Base-by-base conservation (phyloP, 164 flowering plant species). In the Sextonia rubra region DNA sequence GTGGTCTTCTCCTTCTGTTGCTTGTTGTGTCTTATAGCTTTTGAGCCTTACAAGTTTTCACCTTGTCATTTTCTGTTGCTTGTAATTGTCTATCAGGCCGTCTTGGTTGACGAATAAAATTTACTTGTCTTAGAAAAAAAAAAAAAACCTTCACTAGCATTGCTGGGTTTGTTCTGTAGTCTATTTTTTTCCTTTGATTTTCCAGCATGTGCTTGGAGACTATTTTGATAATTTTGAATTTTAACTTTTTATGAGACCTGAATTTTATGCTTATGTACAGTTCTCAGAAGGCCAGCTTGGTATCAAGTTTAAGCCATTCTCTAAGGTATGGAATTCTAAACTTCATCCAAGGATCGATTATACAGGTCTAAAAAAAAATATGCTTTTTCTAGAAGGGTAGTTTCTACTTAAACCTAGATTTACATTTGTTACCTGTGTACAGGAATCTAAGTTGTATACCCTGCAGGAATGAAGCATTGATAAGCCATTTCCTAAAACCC, bases 231-330 rank as follows among this genome's bases (percentile, higher is more conserved):
- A 52, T 37, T 7, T 3, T 17, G 7, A 52, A 17, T 52, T 52
- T 37, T 52, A 18, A 20, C 58, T 52, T 52, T 52, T 15, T 52
- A 64, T 26, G 1, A 2, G 24, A 52, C 30, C 75, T 73, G 70
- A 73, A 65, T 5, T 56, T 12, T 26, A 15, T 61, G 66, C 63
- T 58, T 77, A 30, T 27, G 25, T 85, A 68, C 90, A 95, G 97
- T 95, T 95, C 69, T 84, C 93, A 15, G 75, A 83, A 69, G 99
- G 97, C 47, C 83, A 86, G 75, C 90, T 92, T 66, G 97, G 96
- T 9, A 74, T 84, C 77, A 95, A 95, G 82, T 95, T 95, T 80
- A 93, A 93, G 82, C 87, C 94, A 58, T 91, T 89, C 74, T 95
- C 99, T 29, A 95, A 93, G 98, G 99, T 94, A 83, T 69, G 79